A percentile compares a stretch with the other conserved stretches of the same genome.
phyloP scores from a whole-genome alignment of 345 rosid species.

The Euphorbia pulcherrima region DNA sequence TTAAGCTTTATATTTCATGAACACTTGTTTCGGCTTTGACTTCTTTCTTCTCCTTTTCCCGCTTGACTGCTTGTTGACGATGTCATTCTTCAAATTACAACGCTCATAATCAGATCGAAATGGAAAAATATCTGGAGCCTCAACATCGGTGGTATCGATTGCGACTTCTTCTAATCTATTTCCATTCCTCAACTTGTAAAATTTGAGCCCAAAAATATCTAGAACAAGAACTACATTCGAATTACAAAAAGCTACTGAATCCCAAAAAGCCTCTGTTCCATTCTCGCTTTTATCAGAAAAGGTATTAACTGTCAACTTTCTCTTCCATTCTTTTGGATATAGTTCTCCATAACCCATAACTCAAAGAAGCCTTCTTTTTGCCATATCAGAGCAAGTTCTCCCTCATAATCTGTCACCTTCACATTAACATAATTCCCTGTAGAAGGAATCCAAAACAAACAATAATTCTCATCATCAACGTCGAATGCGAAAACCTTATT shows the following conservation, averaged over 20 bases:
- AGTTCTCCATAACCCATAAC: constrained; percentile 7
- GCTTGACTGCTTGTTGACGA: background rate
- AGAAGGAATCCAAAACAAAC: background rate
- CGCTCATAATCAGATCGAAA: constrained; percentile 8
- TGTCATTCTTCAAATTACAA: background rate
- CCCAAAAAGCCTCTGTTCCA: background rate
- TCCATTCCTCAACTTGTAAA: constrained; percentile 13
- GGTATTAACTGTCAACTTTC: background rate
- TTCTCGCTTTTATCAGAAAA: background rate
- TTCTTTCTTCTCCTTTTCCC: background rate
- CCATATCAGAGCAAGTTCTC: background rate
- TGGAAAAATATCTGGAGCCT: background rate
- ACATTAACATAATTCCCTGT: background rate
- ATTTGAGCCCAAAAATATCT: background rate
- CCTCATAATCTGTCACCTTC: background rate
- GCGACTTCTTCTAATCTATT: background rate
- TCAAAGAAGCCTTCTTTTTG: background rate
- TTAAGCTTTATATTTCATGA: background rate
- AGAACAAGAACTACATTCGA: background rate
- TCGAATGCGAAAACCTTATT: background rate
- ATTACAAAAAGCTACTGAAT: background rate
- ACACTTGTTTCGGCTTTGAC: background rate
- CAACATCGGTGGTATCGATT: too few species aligned
- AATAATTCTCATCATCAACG: background rate
- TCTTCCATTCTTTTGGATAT: background rate